Percentiles rank a stretch among this genome's conserved stretches.
phyloP scores from a whole-genome alignment of 140 eudicot species.

The Ambrosia hybrid region DNA sequence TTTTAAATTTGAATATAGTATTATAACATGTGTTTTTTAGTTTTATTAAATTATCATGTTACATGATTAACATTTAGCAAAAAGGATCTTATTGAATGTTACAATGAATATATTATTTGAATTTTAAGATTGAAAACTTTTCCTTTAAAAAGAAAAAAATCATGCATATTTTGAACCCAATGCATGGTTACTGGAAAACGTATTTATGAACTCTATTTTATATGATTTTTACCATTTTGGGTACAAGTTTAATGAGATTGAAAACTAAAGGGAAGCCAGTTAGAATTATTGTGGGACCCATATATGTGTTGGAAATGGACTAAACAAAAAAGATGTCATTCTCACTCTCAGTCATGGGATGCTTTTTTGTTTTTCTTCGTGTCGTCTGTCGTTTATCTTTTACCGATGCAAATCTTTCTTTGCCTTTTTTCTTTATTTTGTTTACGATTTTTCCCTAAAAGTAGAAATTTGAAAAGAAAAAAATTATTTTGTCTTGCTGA shows the following conservation, averaged over 20 bases:
- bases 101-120: no score
- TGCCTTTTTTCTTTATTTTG: neutral
- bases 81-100: no score
- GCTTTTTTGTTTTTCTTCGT: constrained; percentile 44
- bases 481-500: constrained; percentile 42
- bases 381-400: constrained; percentile 42
- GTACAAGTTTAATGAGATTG: neutral
- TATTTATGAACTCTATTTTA: neutral
- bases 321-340: constrained; percentile 31
- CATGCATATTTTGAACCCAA: no score
- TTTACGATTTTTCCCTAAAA: neutral
- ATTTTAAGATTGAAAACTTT: no score
- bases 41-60: neutral
- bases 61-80: no score
- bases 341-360: constrained; percentile 41
- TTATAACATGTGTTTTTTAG: no score
- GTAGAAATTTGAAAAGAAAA: constrained; percentile 20
- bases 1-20: no score
- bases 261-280: neutral
- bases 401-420: constrained; percentile 24
- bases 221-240: neutral
- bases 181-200: no score
- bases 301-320: constrained; percentile 43
- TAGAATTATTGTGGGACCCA: constrained; percentile 39
- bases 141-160: no score